Evolutionary conservation across 257 asterid species (phyloP).

Genomic region (Ilex aquifolium): DNA sequence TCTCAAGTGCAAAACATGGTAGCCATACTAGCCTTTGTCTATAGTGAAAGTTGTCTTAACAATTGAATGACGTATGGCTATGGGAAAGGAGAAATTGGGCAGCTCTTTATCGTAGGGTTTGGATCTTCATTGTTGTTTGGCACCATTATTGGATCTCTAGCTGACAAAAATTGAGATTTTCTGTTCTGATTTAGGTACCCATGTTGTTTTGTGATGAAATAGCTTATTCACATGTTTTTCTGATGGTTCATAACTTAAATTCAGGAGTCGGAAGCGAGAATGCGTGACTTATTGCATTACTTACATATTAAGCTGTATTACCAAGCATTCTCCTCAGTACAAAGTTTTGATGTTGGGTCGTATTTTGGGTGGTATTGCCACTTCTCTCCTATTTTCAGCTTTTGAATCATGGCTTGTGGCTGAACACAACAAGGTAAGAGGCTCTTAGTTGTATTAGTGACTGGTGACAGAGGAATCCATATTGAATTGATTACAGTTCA

Average conservation of each 20-base stretch:
- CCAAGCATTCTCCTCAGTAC: conserved; percentile 94
- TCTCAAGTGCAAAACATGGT: no score
- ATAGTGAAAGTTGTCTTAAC: no score
- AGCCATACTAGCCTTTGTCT: no score
- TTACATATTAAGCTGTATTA: conserved; percentile 81
- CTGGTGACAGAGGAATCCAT: no score
- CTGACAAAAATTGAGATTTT: conserved; percentile 51
- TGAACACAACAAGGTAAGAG: conserved; percentile 83
- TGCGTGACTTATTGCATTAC: conserved; percentile 89
- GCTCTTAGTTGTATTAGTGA: no score
- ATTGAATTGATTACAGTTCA: conserved; percentile 6
- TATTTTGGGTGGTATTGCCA: conserved; percentile 90
- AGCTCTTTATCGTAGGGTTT: conserved; percentile 61
- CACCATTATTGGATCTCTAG: conserved; percentile 61
- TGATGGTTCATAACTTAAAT: conserved; percentile 15
- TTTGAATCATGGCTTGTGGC: conserved; percentile 99
- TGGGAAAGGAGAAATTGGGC: conserved; percentile 61
- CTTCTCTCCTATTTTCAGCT: conserved; percentile 88
- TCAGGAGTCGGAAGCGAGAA: conserved; percentile 95
- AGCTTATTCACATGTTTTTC: background rate
- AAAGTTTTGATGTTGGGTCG: conserved; percentile 87
- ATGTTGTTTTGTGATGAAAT: background rate
- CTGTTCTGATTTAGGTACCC: conserved; percentile 8
- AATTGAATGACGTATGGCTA: conserved; percentile 55
- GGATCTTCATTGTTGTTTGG: conserved; percentile 71